phyloP scores from a whole-genome alignment of 345 rosid species.

The Pugionium dolabratum region DNA sequence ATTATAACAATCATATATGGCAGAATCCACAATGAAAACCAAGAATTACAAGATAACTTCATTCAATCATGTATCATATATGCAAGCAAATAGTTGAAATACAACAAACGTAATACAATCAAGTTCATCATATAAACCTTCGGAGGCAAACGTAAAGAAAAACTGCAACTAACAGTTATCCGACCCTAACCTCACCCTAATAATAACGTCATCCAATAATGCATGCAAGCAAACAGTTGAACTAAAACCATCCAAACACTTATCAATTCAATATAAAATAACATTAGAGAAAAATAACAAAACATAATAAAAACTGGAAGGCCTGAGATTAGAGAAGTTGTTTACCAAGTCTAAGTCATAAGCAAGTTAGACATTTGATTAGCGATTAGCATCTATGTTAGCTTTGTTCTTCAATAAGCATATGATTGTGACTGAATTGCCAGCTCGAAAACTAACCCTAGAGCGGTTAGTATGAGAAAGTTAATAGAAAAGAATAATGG shows the following conservation, averaged over 20 bases:
- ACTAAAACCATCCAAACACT: constrained; percentile 8
- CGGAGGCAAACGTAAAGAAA: background rate
- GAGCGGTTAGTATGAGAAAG: background rate
- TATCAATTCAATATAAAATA: constrained; percentile 5
- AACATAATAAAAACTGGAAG: background rate
- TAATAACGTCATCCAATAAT: background rate
- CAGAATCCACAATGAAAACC: background rate
- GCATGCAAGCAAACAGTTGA: constrained; percentile 16
- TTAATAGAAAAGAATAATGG: background rate
- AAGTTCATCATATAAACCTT: background rate
- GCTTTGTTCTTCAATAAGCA: background rate
- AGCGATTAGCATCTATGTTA: no score
- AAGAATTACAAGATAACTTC: constrained; percentile 11
- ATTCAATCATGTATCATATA: background rate
- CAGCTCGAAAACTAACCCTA: background rate
- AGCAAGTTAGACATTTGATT: background rate
- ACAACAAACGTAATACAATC: constrained; percentile 5
- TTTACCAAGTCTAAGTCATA: background rate
- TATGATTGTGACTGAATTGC: background rate
- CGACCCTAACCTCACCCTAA: background rate
- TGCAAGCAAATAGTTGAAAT: constrained; percentile 15
- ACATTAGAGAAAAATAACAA: background rate
- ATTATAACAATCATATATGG: background rate
- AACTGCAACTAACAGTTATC: background rate
- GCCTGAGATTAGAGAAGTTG: background rate